Base-by-base conservation (phyloP, 352 stramenopile genomes). In the Phytophthora constricta region DNA sequence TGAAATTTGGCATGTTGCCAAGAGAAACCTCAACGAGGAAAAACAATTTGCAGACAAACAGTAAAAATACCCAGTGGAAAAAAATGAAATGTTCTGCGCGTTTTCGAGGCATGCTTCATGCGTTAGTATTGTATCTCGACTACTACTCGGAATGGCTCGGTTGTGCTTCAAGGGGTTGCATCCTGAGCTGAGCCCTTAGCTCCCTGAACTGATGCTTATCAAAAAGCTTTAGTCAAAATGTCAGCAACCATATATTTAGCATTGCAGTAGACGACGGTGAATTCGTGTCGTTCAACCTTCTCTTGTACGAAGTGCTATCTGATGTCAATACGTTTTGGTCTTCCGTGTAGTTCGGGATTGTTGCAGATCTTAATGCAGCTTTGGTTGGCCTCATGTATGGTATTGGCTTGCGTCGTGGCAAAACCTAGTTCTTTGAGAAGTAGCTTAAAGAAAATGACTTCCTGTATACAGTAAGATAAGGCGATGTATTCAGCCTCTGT, bases 271-370 rank as follows among this genome's bases (percentile, higher is more conserved):
- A 20, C 22, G 17, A 74, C 50, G 14, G 14, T 34, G n/a, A 74
- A 70, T 19, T 58, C 50, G 34, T 58, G 54, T 14, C 41, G 42
- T 22, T 77, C 58, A 14, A 66, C 31, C n/a, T 74, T 68, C n/a
- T 76, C 67, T 62, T 71, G 67, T 0, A 76, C 45, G 22, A 76
- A 76, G 13, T 11, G 13, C 7, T 79, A 79, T 17, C 63, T 7
- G 28, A 77, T 56, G 37, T 80, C 62, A 42, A 77, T 80, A 48
- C 77, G 68, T 31, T 80, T 80, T 41, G 59, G 68, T 5, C 59
- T 37, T 28, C 55, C 72, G 66, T 76, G 72, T 17, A 66, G 31
- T 25, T 68, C 58, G 17, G 54, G 53, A 45, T 74, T 76, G 31
- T 74, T 70, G 3, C 60, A 51, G 0, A 74, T 33, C 54, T 76